Evolutionary conservation across 1,284 basidiomycete species (phyloP).

Genomic region (Taiwanofungus camphoratus): DNA sequence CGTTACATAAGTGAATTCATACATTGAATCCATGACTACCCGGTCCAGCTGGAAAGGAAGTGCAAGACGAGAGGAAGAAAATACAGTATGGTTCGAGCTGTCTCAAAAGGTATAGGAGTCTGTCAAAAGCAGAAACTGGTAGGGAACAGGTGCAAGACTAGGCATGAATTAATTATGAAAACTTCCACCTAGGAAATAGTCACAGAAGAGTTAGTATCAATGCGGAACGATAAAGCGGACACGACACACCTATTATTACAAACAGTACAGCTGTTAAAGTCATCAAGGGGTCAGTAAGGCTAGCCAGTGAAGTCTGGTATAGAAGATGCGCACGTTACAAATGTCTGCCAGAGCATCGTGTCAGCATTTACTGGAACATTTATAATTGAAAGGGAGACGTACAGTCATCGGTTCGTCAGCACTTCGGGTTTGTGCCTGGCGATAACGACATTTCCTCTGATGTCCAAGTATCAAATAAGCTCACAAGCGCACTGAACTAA

Average conservation of each 20-base stretch:
- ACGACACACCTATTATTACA: slow-evolving; percentile 48
- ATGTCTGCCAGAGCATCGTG: slow-evolving; percentile 23
- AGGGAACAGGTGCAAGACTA: slow-evolving; percentile 6
- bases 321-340: slow-evolving; percentile 28
- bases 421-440: slow-evolving; percentile 91
- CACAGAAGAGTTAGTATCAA: slow-evolving; percentile 4
- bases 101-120: too few relatives aligned
- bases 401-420: slow-evolving; percentile 98
- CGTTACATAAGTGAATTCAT: too few relatives aligned
- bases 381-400: slow-evolving; percentile 27
- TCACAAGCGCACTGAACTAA: too few relatives aligned
- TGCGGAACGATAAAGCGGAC: neutral
- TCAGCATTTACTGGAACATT: slow-evolving; percentile 8
- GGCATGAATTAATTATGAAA: slow-evolving; percentile 40
- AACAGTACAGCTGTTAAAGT: slow-evolving; percentile 50
- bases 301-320: too few relatives aligned
- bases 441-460: slow-evolving; percentile 87
- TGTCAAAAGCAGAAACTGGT: neutral
- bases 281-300: too few relatives aligned
- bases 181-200: slow-evolving; percentile 57
- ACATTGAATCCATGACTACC: too few relatives aligned
- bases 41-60: too few relatives aligned
- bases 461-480: too few relatives aligned
- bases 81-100: too few relatives aligned
- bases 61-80: too few relatives aligned